These are phyloP conservation scores for Fusarium sp. DNA, from an alignment of 2,329 filamentous ascomycete genomes.

Conservation along the genomic window DNA sequence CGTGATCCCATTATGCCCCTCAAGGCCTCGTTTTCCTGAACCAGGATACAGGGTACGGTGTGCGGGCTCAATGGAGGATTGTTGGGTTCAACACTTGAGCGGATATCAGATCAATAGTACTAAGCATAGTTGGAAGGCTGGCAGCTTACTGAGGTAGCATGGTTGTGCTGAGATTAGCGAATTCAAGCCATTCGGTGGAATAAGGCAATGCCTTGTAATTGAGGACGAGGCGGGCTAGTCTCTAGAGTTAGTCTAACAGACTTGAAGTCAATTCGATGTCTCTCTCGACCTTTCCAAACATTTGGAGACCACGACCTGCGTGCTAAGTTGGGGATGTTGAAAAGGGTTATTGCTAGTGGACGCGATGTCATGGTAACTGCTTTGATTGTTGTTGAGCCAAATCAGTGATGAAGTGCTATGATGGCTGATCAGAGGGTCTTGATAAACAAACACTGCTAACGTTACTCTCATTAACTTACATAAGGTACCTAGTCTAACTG, in stretches of 20 bases:
- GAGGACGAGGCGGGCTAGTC: not conserved
- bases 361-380: not conserved
- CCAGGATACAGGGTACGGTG: constrained; percentile 1
- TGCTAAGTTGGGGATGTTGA: not conserved
- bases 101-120: not conserved
- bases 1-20: not conserved
- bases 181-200: not conserved
- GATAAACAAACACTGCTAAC: too few species aligned
- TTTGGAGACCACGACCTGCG: constrained; percentile 8
- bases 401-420: not conserved
- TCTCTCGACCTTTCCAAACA: constrained; percentile 1
- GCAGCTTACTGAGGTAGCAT: not conserved
- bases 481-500: too few species aligned
- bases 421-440: not conserved
- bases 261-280: not conserved
- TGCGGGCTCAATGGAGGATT: not conserved
- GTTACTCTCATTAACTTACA: too few species aligned
- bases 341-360: not conserved
- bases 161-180: not conserved
- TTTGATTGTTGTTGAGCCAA: not conserved
- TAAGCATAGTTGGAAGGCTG: rapidly evolving
- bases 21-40: not conserved
- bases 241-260: not conserved
- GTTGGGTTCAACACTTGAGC: not conserved
- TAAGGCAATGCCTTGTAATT: constrained; percentile 11